Evolutionary conservation across 139 green algal species (phyloP), one percentile per base, ranked within the genome.

Genomic region (Zygnema cylindricum): DNA sequence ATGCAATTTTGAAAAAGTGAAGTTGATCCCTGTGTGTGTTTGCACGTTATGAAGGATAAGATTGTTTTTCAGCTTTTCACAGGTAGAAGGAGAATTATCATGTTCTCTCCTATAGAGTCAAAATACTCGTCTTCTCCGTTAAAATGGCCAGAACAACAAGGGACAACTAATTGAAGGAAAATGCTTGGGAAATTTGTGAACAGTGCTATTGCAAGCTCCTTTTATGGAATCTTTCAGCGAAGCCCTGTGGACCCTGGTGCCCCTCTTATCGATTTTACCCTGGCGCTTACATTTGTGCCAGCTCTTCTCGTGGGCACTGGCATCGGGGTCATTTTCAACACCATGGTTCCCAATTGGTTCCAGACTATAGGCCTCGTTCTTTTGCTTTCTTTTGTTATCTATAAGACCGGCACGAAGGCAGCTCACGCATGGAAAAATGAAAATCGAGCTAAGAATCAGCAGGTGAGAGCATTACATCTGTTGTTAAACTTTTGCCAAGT

Each of bases 231-330:
- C 39, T 41, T 81, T 22, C 82, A 87, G 82, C 76, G 55, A 25
- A 87, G 42, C 32, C 82, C 82, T 40, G 2, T 38, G 30, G 82
- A 87, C 55, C 25, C 23, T 16, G 25, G 33, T 0, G 25, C 43
- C 38, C 42, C 82, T 41, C 63, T 87, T 30, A 81, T 87, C 11
- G 82, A 87, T 55, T 25, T 87, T 25, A 39, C 39, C 23, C 42
- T 87, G 55, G 82, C 82, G 82, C 82, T 87, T 71, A 87, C 82
- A 69, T 87, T 87, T 55, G 81, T 81, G 21, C 82, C 82, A 30
- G 42, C 82, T 42, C 82, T 87, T 42, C 82, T 87, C 0, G 38
- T 87, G 23, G 82, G 82, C 30, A 71, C 77, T 30, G 49, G 82
- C 41, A 55, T 82, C n/a, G 82, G 82, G 35, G 82, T 87, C 63